Evolutionary conservation across 768 basidiomycete genomes (phyloP).

Genomic region (Lactarius pseudohatsudake): DNA sequence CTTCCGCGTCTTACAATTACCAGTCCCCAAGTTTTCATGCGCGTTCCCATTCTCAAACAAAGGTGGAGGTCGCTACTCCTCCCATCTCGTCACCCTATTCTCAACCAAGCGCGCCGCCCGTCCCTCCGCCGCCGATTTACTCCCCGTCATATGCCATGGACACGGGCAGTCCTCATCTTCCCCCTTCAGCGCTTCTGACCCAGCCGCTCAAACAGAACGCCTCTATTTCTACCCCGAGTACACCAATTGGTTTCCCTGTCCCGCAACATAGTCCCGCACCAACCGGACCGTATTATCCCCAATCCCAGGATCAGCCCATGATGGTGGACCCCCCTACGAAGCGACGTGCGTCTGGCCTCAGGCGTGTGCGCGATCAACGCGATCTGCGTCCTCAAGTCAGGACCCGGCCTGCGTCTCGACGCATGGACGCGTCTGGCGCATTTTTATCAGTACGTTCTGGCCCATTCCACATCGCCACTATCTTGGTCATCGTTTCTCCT

Average conservation of each 20-base stretch:
- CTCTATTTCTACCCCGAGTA: constrained; percentile 68
- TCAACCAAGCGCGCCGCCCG: constrained; percentile 43
- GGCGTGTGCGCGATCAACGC: constrained; percentile 69
- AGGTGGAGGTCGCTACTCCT: constrained; percentile 31
- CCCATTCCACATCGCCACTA: constrained; percentile 5
- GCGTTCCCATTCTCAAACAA: constrained; percentile 57
- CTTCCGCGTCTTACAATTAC: constrained; percentile 51
- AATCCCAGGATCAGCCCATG: constrained; percentile 62
- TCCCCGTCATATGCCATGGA: constrained; percentile 61
- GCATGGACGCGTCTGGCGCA: constrained; percentile 74
- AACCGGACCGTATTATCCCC: constrained; percentile 51
- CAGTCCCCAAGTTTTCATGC: constrained; percentile 41
- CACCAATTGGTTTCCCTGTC: constrained; percentile 68
- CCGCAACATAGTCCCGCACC: constrained; percentile 48
- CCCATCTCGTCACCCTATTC: constrained; percentile 56
- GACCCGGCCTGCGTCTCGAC: constrained; percentile 57
- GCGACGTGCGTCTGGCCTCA: constrained; percentile 73
- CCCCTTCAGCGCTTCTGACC: constrained; percentile 52
- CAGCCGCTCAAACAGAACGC: constrained; percentile 46
- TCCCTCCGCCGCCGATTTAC: constrained; percentile 40
- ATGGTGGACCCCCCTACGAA: constrained; percentile 63
- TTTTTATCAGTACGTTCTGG: constrained; percentile 72
- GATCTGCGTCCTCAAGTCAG: constrained; percentile 80
- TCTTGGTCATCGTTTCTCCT: constrained; percentile 27
- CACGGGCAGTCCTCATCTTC: constrained; percentile 60